Evolutionary conservation across 805 yeast species (phyloP), one percentile per base, ranked within the genome.

Genomic region (Lachancea quebecensis): DNA sequence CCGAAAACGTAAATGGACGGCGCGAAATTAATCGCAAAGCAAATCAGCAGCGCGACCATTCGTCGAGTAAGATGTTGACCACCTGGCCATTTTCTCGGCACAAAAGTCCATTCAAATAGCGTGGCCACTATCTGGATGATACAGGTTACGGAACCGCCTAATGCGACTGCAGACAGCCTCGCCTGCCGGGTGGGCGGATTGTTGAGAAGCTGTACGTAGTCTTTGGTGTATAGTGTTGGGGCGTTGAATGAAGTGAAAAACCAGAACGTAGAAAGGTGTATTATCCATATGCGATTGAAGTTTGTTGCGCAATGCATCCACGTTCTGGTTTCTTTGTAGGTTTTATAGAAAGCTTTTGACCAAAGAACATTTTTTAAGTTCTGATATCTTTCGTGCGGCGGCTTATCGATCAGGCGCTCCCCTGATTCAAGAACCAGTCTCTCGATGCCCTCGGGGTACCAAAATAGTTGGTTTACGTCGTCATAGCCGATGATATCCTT

Each of bases 391-490:
- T 81, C 79, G 16, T 67, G 59, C 0, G 78, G 69, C 2, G 78
- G 75, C 30, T 75, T 58, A 48, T 75, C 78, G 63, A 85, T 74
- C 18, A 85, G 59, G 38, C 69, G 53, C 38, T 70, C 71, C 7
- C 73, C 69, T 36, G 71, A 72, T 2, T 64, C 55, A 29, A 83
- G 58, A 2, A 66, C 64, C 15, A 88, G 71, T 41, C 73, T 72
- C 50, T 78, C 78, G 42, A 88, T 68, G 0, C 93, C 88, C 49
- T 78, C 74, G 2, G 79, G 72, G 54, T 83, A 80, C 96, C 96
- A 88, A 58, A 88, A 88, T 33, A 84, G 68, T 57, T 88, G 96
- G 59, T 88, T 88, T 62, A 88, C 80, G 62, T 88, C 96, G 66
- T 88, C 96, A 62, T 88, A 88, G 0, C 96, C 96, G 47, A 88